Evolutionary conservation across 1,139 yeast species (phyloP), one percentile per base, ranked within the genome.

Genomic region (Citeromyces hawaiiensis): DNA sequence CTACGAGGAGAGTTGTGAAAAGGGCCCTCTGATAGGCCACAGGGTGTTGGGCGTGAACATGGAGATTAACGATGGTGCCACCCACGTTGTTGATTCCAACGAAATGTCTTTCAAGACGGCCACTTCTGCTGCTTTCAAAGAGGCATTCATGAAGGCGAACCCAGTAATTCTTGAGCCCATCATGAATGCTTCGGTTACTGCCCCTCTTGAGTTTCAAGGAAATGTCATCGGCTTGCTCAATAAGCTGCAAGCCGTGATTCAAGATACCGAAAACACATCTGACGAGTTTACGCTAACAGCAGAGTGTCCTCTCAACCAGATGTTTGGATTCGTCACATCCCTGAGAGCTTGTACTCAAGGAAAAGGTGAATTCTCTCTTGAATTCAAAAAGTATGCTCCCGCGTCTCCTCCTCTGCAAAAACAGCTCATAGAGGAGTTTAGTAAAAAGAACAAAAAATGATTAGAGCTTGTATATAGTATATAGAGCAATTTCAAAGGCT

Each of bases 331-430:
- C 60, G 95, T 97, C 10, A 85, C 97, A 11, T 77, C 86, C 19
- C 71, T 93, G 58, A 82, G 99, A 68, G 97, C 98, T 32, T 81
- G 85, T 45, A 91, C 98, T 18, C 98, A 93, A 64, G 99, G 99
- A 62, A 93, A 93, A 61, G 98, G 98, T 53, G 98, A 93, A 63
- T 93, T 93, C 59, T 76, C 95, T 4, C 70, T 93, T 61, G 99
- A 93, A 60, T 93, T 91, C 67, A 78, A 83, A 57, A 85, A 86
- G 55, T 91, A 91, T 60, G 74, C 94, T 39, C 95, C 94, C 49
- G 83, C 94, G 41, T 72, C 94, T 39, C 87, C 93, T 35, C 96
- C 87, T 51, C 70, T 91, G 49, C 98, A 91, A 64, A 82, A 71
- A 57, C 86, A 88, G 64, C 72, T 93, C 64, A 81, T 91, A 50